A percentile compares a stretch with the other conserved stretches of the same genome.
Conservation (phyloP, 495 filamentous ascomycete species). For the Xylaria castorea region DNA sequence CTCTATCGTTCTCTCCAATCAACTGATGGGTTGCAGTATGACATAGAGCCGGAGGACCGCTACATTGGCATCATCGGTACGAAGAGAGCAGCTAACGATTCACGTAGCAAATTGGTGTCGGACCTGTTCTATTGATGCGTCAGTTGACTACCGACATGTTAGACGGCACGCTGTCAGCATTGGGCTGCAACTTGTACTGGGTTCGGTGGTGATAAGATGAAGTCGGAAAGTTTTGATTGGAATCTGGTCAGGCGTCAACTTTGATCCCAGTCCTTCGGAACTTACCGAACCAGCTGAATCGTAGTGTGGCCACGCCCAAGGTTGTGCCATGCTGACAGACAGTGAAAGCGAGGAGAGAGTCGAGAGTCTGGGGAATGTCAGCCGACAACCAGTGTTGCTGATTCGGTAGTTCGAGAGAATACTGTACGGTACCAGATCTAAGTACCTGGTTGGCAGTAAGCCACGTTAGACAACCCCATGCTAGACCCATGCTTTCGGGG, state of each 20-base stretch:
- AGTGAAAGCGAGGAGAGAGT: background rate
- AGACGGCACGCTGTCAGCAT: slow-evolving; percentile 12
- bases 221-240: background rate
- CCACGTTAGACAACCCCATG: slow-evolving; percentile 10
- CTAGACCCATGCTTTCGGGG: background rate
- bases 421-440: too few relatives aligned
- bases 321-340: slow-evolving; percentile 8
- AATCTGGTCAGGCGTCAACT: slow-evolving; percentile 23
- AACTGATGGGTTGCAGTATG: background rate
- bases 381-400: slow-evolving; percentile 2
- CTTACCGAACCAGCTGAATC: slow-evolving; percentile 16
- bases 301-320: background rate
- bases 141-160: background rate
- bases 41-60: slow-evolving; percentile 3
- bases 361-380: slow-evolving; percentile 16
- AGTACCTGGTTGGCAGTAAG: background rate
- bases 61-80: slow-evolving; percentile 3
- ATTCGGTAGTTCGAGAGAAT: slow-evolving; percentile 13
- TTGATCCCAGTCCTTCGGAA: background rate
- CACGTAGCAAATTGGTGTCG: background rate
- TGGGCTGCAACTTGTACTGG: slow-evolving; percentile 24
- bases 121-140: slow-evolving; percentile 1
- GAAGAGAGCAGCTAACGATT: background rate
- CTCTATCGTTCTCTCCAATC: background rate
- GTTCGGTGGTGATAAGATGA: slow-evolving; percentile 9